These are phyloP conservation scores for Solanum pinnatisectum DNA, from an alignment of 257 asterid species.

Conservation along the genomic window DNA sequence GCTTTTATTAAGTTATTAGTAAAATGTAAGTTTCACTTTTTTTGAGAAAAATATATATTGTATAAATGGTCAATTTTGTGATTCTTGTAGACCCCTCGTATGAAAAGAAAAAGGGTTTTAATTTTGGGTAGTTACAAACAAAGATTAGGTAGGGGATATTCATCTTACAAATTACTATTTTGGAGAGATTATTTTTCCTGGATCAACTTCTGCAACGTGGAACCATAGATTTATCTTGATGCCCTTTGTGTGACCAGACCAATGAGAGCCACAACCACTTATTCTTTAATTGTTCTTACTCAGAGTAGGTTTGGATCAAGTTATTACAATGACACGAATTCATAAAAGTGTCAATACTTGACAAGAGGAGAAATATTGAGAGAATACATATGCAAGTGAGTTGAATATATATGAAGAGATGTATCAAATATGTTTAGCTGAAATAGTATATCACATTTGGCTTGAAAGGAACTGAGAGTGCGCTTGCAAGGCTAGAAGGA, in stretches of 20 bases:
- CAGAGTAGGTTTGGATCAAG: background rate
- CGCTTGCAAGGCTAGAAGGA: background rate
- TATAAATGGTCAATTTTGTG: background rate
- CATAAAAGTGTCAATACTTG: no score
- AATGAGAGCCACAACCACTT: background rate
- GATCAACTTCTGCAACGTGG: background rate
- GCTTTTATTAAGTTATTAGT: background rate
- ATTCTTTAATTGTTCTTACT: no score
- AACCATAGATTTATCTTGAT: no score
- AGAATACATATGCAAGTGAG: no score
- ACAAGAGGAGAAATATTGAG: no score
- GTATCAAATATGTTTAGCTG: background rate
- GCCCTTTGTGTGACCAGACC: background rate
- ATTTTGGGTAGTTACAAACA: no score
- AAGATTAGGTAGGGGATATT: no score
- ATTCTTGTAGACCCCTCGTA: background rate
- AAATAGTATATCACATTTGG: background rate
- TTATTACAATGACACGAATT: no score
- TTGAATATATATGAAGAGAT: background rate
- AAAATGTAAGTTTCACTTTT: background rate
- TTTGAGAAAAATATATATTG: background rate
- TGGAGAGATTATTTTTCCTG: background rate
- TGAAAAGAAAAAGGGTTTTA: background rate
- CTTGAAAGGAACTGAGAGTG: background rate
- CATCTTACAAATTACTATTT: no score